Conservation (phyloP, 2,329 filamentous ascomycete species). For the Pestalotiopsis sp. region DNA sequence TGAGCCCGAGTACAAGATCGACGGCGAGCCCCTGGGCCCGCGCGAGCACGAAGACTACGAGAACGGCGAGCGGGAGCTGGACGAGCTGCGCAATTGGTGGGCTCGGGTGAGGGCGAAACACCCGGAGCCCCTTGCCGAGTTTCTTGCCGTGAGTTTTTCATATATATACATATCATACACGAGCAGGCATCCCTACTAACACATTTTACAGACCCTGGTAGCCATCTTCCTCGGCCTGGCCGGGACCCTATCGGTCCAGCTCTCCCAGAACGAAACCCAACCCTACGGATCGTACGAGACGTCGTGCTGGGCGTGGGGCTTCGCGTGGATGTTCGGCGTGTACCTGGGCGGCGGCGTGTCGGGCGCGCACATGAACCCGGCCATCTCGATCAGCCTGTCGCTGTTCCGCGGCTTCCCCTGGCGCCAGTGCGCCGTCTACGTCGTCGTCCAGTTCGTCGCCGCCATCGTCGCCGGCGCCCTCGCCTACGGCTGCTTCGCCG, state of each 20-base stretch:
- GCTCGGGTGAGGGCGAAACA: constrained; percentile 29
- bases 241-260: constrained; percentile 29
- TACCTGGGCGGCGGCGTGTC: constrained; percentile 31
- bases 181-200: too few relatives aligned
- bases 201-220: constrained; percentile 28
- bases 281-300: constrained; percentile 29
- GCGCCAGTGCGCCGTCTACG: constrained; percentile 32
- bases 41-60: constrained; percentile 22
- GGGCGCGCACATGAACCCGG: constrained; percentile 36
- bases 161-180: background rate
- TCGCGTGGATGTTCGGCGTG: constrained; percentile 34
- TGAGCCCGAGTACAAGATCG: constrained; percentile 21
- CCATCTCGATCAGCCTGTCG: constrained; percentile 36
- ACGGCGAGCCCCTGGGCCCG: constrained; percentile 26
- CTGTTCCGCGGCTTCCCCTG: constrained; percentile 40
- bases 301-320: constrained; percentile 32
- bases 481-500: constrained; percentile 33
- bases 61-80: constrained; percentile 21
- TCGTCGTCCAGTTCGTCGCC: constrained; percentile 33
- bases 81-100: constrained; percentile 30
- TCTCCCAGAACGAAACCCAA: constrained; percentile 23
- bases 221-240: constrained; percentile 29
- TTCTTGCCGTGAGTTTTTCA: constrained; percentile 23
- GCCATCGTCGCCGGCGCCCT: constrained; percentile 32
- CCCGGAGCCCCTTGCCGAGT: constrained; percentile 30